Conservation (phyloP, 116 monocot species). For the Thalassia testudinum region DNA sequence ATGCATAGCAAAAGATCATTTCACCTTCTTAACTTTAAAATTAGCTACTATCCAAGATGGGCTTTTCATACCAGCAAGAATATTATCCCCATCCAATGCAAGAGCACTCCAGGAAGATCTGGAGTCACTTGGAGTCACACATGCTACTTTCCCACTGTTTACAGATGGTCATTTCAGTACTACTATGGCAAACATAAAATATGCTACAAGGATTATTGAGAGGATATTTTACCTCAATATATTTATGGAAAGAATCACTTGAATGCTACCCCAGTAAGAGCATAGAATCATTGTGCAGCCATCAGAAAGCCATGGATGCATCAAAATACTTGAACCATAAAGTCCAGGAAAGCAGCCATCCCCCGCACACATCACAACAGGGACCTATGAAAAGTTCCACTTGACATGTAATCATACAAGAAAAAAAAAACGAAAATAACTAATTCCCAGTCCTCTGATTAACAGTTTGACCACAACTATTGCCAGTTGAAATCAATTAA, state of each 20-base stretch:
- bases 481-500: too few relatives aligned
- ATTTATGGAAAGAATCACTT: constrained; percentile 78
- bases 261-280: constrained; percentile 68
- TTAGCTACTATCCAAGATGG: not conserved
- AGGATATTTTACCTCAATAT: constrained; percentile 34
- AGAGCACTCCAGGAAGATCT: constrained; percentile 67
- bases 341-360: constrained; percentile 86
- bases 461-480: too few relatives aligned
- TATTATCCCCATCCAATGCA: constrained; percentile 67
- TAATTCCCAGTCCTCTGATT: too few relatives aligned
- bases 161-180: not conserved
- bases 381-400: constrained; percentile 33
- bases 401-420: too few relatives aligned
- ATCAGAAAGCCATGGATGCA: constrained; percentile 87
- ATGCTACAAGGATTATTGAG: not conserved
- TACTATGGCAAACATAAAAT: not conserved
- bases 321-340: constrained; percentile 47
- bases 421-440: too few relatives aligned
- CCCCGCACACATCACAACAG: constrained; percentile 62
- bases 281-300: constrained; percentile 62
- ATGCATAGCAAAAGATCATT: not conserved
- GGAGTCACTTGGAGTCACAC: constrained; percentile 50
- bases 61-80: constrained; percentile 60
- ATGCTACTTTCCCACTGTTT: constrained; percentile 48
- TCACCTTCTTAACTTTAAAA: not conserved